These are phyloP conservation scores for Penicillium roqueforti DNA, from an alignment of 495 filamentous ascomycete genomes.

Conservation along the genomic window DNA sequence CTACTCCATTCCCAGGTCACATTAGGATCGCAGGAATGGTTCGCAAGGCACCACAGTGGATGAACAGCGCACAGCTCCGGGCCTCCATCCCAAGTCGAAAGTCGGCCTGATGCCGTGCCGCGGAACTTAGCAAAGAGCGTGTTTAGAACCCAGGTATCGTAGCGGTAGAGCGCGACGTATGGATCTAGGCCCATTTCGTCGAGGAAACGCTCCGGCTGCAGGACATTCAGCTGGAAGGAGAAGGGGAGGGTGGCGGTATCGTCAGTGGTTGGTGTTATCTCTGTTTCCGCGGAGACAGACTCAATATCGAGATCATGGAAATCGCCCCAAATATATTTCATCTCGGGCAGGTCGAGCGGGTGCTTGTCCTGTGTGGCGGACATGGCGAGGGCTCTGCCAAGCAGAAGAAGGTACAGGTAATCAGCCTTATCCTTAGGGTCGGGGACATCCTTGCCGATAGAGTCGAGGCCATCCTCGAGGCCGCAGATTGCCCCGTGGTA, in stretches of 20 bases:
- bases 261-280: neutral
- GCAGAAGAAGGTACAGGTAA: constrained; percentile 73
- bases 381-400: constrained; percentile 79
- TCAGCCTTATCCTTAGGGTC: constrained; percentile 64
- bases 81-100: constrained; percentile 64
- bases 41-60: constrained; percentile 74
- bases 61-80: constrained; percentile 79
- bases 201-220: constrained; percentile 76
- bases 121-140: constrained; percentile 92
- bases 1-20: constrained; percentile 92
- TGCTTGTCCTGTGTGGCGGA: constrained; percentile 75
- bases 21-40: constrained; percentile 93
- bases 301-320: constrained; percentile 42
- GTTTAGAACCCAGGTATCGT: constrained; percentile 92
- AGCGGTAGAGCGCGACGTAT: constrained; percentile 57
- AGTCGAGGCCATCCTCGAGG: constrained; percentile 65
- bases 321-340: constrained; percentile 96
- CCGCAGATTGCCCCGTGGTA: constrained; percentile 90
- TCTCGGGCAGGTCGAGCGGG: constrained; percentile 75
- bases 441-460: constrained; percentile 72
- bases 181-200: constrained; percentile 89
- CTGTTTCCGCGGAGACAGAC: neutral
- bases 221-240: constrained; percentile 80
- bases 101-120: constrained; percentile 80
- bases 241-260: constrained; percentile 62